Percentiles rank a stretch among this genome's conserved stretches.
Evolutionary conservation across 108 stramenopile genomes (phyloP).

Genomic region (Skeletonema grethae): DNA sequence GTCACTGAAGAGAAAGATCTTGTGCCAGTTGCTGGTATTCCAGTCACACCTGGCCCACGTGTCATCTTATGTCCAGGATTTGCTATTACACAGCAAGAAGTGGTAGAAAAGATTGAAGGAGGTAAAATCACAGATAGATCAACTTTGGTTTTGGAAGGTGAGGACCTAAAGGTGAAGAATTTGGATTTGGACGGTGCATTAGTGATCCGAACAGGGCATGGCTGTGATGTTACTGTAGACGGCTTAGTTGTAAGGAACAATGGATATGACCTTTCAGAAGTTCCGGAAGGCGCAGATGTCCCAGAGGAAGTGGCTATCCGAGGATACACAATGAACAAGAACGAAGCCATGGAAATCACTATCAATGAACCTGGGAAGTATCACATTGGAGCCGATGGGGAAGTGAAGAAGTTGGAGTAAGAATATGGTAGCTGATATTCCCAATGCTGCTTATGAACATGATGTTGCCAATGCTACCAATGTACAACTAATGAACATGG

Average conservation of each 20-base stretch:
- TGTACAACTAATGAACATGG: too few relatives aligned
- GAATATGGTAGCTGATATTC: not conserved
- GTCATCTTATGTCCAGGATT: conserved; percentile 79
- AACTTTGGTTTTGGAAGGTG: conserved; percentile 77
- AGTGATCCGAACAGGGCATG: conserved; percentile 68
- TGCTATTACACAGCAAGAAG: conserved; percentile 79
- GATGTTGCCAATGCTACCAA: too few relatives aligned
- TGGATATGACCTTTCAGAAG: conserved; percentile 77
- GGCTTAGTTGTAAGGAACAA: conserved; percentile 76
- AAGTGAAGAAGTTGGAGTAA: conserved; percentile 48
- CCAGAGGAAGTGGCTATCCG: conserved; percentile 81
- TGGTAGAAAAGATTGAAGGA: conserved; percentile 71
- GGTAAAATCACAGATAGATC: conserved; percentile 73
- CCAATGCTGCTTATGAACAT: too few relatives aligned
- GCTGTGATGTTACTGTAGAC: conserved; percentile 74
- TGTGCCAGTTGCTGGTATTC: conserved; percentile 76
- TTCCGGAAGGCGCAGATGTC: conserved; percentile 62
- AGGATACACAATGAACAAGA: conserved; percentile 86
- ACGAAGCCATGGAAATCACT: conserved; percentile 70
- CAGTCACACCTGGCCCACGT: conserved; percentile 82
- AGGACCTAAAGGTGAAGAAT: conserved; percentile 72
- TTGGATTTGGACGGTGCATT: conserved; percentile 86
- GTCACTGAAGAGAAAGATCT: conserved; percentile 70
- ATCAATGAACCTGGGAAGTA: conserved; percentile 82
- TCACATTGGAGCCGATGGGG: conserved; percentile 68